phyloP scores from a whole-genome alignment of 192 early-diverging fungal genomes.

The Linnemannia zychae region DNA sequence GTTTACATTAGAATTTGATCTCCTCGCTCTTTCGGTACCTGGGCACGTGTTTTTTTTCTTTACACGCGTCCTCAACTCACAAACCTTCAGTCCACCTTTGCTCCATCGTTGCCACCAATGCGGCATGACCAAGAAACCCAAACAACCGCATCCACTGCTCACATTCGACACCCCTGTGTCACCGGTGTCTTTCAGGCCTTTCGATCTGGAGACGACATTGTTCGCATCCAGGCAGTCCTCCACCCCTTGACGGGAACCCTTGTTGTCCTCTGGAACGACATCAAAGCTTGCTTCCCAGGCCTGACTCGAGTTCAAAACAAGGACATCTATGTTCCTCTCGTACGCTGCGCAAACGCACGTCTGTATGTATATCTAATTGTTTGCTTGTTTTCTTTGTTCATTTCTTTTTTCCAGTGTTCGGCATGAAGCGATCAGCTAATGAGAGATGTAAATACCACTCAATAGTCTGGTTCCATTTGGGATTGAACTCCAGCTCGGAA shows the following conservation, averaged over 20 bases:
- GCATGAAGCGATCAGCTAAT: too few relatives aligned
- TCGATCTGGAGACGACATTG: background rate
- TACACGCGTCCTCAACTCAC: too few relatives aligned
- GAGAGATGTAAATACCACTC: too few relatives aligned
- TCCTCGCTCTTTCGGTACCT: too few relatives aligned
- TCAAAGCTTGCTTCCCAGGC: conserved; percentile 43
- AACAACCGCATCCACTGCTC: background rate
- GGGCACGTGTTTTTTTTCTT: too few relatives aligned
- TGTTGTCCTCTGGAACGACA: conserved; percentile 45
- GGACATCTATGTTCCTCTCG: conserved; percentile 24
- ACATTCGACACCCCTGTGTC: background rate
- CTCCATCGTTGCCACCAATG: background rate
- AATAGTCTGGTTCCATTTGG: conserved; percentile 35
- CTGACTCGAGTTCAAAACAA: conserved; percentile 33
- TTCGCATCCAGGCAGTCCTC: conserved; percentile 11
- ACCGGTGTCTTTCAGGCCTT: conserved; percentile 23
- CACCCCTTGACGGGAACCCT: conserved; percentile 19
- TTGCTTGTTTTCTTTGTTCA: too few relatives aligned
- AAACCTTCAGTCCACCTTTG: too few relatives aligned
- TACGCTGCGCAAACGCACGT: conserved; percentile 25
- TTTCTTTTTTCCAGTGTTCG: background rate
- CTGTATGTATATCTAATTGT: too few relatives aligned
- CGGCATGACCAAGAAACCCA: background rate
- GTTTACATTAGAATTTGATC: too few relatives aligned
- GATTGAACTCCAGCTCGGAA: conserved; percentile 27